Evolutionary conservation across 2,329 filamentous ascomycete genomes (phyloP).

Genomic region (Byssoonygena ceratinophila): DNA sequence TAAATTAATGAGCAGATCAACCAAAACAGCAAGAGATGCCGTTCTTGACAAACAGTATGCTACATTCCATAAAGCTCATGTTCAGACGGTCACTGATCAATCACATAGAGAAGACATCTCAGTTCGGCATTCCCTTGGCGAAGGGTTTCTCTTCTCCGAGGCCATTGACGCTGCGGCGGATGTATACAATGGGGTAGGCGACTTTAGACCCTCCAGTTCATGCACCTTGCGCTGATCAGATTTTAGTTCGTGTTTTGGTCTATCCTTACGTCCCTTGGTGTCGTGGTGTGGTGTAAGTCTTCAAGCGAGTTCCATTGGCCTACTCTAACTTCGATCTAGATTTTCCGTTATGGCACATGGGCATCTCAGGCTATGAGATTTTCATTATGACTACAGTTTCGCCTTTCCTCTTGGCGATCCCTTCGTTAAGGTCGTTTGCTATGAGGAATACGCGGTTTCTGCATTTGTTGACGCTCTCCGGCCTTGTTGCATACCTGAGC

Average conservation of each 20-base stretch:
- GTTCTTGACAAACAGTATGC: constrained; percentile 65
- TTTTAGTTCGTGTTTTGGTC: constrained; percentile 87
- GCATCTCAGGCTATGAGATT: constrained; percentile 89
- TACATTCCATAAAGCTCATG: constrained; percentile 13
- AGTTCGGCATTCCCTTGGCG: constrained; percentile 57
- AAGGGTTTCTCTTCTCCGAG: constrained; percentile 61
- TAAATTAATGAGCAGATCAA: constrained; percentile 40
- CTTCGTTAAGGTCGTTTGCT: constrained; percentile 56
- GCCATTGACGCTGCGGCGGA: constrained; percentile 74
- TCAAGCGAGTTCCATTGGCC: not conserved
- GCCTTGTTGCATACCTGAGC: constrained; percentile 69
- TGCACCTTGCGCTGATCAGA: constrained; percentile 19
- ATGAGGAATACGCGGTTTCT: constrained; percentile 58
- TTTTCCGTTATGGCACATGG: constrained; percentile 98
- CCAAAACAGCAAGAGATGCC: constrained; percentile 37
- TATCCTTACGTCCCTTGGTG: constrained; percentile 75
- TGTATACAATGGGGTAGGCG: constrained; percentile 74
- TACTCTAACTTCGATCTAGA: constrained; percentile 42
- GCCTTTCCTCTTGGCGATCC: constrained; percentile 65
- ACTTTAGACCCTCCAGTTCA: constrained; percentile 15
- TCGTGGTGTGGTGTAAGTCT: constrained; percentile 83
- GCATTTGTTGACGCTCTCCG: constrained; percentile 67
- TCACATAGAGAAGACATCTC: constrained; percentile 60
- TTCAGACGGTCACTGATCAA: constrained; percentile 16
- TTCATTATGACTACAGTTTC: constrained; percentile 76